phyloP scores from a whole-genome alignment of 768 basidiomycete species.

The Lentinula detonsa region DNA sequence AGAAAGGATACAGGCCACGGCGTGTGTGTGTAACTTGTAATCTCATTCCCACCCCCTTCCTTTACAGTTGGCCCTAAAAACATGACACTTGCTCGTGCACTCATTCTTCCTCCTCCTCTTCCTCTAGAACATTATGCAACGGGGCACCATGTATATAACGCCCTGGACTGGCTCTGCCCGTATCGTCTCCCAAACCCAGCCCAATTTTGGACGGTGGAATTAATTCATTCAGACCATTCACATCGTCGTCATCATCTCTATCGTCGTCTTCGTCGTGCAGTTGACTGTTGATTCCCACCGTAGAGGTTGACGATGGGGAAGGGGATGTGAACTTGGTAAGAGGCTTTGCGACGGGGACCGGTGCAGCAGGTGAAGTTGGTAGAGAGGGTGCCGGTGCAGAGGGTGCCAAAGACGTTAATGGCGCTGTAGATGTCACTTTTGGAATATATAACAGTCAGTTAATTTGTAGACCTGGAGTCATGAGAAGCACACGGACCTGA shows the following conservation, averaged over 20 bases:
- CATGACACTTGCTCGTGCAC: background rate
- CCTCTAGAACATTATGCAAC: slow-evolving; percentile 80
- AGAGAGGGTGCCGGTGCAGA: slow-evolving; percentile 10
- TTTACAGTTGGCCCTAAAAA: too few relatives aligned
- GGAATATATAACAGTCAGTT: background rate
- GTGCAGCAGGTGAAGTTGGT: slow-evolving; percentile 10
- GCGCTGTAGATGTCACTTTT: slow-evolving; percentile 6
- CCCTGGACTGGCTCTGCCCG: slow-evolving; percentile 56
- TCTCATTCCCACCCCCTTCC: too few relatives aligned
- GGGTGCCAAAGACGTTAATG: slow-evolving; percentile 7
- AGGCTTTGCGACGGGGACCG: background rate
- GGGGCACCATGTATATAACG: slow-evolving; percentile 83
- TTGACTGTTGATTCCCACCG: background rate
- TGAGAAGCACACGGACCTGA: slow-evolving; percentile 15
- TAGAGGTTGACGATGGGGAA: background rate
- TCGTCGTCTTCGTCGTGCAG: background rate
- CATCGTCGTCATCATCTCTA: background rate
- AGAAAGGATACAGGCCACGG: too few relatives aligned
- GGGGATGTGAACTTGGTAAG: background rate
- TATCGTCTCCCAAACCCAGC: slow-evolving; percentile 28
- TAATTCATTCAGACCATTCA: background rate
- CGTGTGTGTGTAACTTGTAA: too few relatives aligned
- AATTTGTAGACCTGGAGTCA: background rate
- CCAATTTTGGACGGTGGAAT: slow-evolving; percentile 20
- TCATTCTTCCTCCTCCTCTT: slow-evolving; percentile 57